These are phyloP conservation scores for Trichoderma lentiforme DNA, from an alignment of 2,329 filamentous ascomycete genomes.

Conservation along the genomic window DNA sequence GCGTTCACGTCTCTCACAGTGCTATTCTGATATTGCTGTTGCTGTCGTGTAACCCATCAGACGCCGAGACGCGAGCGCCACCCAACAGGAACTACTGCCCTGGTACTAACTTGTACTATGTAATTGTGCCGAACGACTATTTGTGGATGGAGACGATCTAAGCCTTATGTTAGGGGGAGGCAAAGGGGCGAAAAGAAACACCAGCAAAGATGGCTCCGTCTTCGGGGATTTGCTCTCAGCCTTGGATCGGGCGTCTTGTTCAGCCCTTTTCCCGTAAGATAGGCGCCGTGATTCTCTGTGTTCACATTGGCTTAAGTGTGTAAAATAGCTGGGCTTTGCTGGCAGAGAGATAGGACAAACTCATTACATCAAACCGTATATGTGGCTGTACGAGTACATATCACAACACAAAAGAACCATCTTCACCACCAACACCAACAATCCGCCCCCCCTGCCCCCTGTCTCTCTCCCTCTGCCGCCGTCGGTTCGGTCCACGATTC, in stretches of 20 bases:
- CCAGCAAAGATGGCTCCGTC: background rate
- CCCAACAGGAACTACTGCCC: background rate
- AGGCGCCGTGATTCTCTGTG: background rate
- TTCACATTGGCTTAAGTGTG: background rate
- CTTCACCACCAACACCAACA: background rate
- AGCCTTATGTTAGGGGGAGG: background rate
- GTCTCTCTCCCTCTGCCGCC: background rate
- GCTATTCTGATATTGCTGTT: background rate
- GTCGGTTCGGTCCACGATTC: conserved; percentile 11
- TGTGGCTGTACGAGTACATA: background rate
- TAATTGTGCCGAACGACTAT: background rate
- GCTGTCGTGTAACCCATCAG: background rate
- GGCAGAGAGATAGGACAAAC: background rate
- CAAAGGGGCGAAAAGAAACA: background rate
- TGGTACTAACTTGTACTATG: too few relatives aligned
- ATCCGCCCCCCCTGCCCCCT: background rate
- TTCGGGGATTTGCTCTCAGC: background rate
- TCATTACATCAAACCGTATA: background rate
- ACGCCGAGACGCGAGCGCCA: background rate
- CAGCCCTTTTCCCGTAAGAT: background rate
- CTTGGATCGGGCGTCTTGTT: background rate
- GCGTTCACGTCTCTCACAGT: background rate
- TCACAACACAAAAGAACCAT: background rate
- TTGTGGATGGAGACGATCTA: background rate
- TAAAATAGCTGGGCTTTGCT: background rate